Base-by-base conservation (phyloP, 495 filamentous ascomycete genomes). In the Sabuloglossum arenarium region DNA sequence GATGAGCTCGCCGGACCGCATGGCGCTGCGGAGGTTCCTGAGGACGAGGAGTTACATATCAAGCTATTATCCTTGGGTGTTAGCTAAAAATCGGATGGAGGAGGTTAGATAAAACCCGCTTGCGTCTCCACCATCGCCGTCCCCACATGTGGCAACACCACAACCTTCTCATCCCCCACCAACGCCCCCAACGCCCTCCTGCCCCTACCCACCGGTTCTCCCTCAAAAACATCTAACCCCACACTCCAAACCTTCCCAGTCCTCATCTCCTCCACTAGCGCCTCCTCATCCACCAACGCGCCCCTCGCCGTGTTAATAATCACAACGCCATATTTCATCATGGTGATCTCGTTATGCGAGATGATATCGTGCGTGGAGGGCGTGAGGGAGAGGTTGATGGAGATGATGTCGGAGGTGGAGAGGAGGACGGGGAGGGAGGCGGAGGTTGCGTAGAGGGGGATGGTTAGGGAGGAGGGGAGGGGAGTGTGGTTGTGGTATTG, bases 141-240 rank as follows among this genome's bases (percentile, higher is more conserved):
- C 8, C 46, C 46, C 8, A 51, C 19, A 51, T 51, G 46, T 19
- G 46, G 46, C 46, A 23, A 28, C 46, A 51, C 8, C 19, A 21
- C 19, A 19, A 51, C 46, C 46, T 21, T 8, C 19, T 51, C 46
- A 19, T 19, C 19, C 46, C 19, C 25, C 46, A 21, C 25, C 19
- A 51, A 51, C n/a, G n/a, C n/a, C n/a, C n/a, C n/a, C n/a, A n/a
- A n/a, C n/a, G n/a, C n/a, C n/a, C n/a, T n/a, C n/a, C n/a, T n/a
- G n/a, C n/a, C n/a, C n/a, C n/a, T n/a, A n/a, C n/a, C 19, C 25
- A 21, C 46, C 46, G 84, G 84, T 65, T 88, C 84, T 0, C 70
- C 69, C 0, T 80, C 84, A 64, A 81, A 86, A 46, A 88, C 84
- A 66, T 88, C 84, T 14, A 87, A 64, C 3, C 82, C 84, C 0